Conservation (phyloP, 169 alveolate genomes). For the Plasmodium ovale region DNA sequence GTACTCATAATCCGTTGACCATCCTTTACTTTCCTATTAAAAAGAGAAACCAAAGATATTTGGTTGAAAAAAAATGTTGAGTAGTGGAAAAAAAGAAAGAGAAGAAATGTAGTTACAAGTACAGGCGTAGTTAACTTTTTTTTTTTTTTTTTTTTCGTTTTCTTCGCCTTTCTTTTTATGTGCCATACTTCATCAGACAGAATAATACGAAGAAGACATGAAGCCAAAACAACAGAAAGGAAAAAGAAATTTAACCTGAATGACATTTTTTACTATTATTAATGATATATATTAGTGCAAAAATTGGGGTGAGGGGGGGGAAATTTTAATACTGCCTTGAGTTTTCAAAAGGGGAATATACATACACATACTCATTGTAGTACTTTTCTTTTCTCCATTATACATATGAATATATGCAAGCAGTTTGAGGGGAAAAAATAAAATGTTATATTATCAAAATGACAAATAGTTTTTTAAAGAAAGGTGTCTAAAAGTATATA, state of each 20-base stretch:
- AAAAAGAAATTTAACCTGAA: conserved; percentile 35
- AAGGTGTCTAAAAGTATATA: no score
- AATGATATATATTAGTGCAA: not conserved
- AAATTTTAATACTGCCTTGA: not conserved
- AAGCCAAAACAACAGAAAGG: conserved; percentile 45
- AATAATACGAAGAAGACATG: conserved; percentile 4
- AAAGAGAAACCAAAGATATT: not conserved
- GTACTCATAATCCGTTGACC: conserved; percentile 61
- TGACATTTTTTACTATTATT: conserved; percentile 26
- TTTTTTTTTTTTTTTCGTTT: conserved; percentile 13
- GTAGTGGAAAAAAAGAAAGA: not conserved
- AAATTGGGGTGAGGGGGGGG: not conserved
- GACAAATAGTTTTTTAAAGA: conserved; percentile 13
- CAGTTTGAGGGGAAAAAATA: not conserved
- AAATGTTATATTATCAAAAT: not conserved
- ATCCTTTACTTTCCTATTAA: conserved; percentile 40
- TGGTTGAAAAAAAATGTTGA: not conserved
- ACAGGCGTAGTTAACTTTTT: not conserved
- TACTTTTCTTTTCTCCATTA: not conserved
- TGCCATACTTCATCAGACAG: conserved; percentile 51
- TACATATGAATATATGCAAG: not conserved
- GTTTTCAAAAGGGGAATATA: not conserved
- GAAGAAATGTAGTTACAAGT: not conserved
- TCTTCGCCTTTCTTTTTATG: not conserved
- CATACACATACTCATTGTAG: conserved; percentile 8